Percentiles rank a stretch among this genome's conserved stretches.
Conservation (phyloP, 768 basidiomycete species). For the Boletus subparvulus region DNA sequence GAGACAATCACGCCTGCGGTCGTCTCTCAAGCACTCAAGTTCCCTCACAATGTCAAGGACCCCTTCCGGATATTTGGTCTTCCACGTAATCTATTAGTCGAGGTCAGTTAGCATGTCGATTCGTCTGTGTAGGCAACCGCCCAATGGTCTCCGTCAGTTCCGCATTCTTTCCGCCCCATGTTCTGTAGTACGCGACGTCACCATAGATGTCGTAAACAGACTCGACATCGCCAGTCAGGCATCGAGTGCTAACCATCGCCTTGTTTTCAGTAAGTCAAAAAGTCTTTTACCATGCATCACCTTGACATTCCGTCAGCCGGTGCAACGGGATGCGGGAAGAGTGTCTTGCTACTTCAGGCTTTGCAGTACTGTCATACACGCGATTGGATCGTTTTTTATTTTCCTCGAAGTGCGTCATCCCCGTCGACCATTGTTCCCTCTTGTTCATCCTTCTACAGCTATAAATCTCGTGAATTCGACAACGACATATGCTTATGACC, state of each 20-base stretch:
- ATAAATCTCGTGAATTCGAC: slow-evolving; percentile 71
- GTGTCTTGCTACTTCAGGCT: slow-evolving; percentile 72
- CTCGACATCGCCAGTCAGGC: slow-evolving; percentile 51
- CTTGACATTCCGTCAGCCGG: slow-evolving; percentile 52
- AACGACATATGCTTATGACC: slow-evolving; percentile 69
- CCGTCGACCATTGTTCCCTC: not conserved
- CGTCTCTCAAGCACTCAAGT: slow-evolving; percentile 48
- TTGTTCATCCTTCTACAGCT: slow-evolving; percentile 32
- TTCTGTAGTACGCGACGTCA: slow-evolving; percentile 69
- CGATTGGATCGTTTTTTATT: slow-evolving; percentile 82
- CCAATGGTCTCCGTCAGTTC: slow-evolving; percentile 43
- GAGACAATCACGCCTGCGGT: slow-evolving; percentile 34
- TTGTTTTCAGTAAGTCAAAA: slow-evolving; percentile 61
- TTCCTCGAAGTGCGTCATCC: slow-evolving; percentile 63
- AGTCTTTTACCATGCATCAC: not conserved
- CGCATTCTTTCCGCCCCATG: slow-evolving; percentile 68
- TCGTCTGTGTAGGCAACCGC: not conserved
- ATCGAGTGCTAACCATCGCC: slow-evolving; percentile 52
- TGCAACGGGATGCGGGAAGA: slow-evolving; percentile 76
- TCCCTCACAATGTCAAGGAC: slow-evolving; percentile 44
- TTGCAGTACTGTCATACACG: slow-evolving; percentile 62
- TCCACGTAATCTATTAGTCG: slow-evolving; percentile 66
- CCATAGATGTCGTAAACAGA: slow-evolving; percentile 51
- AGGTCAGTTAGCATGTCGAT: slow-evolving; percentile 46
- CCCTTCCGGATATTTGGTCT: slow-evolving; percentile 68